These are phyloP conservation scores for Alnus rubra DNA, from an alignment of 306 rosid species.

Conservation along the genomic window DNA sequence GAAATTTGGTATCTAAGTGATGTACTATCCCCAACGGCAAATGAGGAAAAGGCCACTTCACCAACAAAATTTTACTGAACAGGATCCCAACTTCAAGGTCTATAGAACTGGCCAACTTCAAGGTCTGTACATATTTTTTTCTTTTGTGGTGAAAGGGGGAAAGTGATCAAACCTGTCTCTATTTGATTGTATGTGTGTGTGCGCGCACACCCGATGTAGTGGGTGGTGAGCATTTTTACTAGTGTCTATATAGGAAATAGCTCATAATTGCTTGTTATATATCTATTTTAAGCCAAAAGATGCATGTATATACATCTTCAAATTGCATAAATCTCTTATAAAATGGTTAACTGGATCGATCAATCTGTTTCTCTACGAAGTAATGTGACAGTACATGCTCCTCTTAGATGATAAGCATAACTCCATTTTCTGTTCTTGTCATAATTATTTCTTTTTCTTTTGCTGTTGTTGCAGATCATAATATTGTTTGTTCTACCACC, in stretches of 20 bases:
- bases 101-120: too few relatives aligned
- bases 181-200: background rate
- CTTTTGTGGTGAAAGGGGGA: too few relatives aligned
- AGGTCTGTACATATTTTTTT: too few relatives aligned
- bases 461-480: slow-evolving; percentile 50
- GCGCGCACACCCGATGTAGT: background rate
- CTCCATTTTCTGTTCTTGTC: background rate
- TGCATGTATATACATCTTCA: background rate
- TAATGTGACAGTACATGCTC: background rate
- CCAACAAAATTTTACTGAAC: too few relatives aligned
- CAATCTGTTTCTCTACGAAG: background rate
- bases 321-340: background rate
- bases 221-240: background rate
- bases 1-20: background rate
- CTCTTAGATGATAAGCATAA: background rate
- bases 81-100: too few relatives aligned
- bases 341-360: background rate
- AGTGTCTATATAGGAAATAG: background rate
- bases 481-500: slow-evolving; percentile 45
- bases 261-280: background rate
- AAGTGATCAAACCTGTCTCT: background rate
- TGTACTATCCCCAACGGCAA: background rate
- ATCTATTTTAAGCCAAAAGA: background rate
- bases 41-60: too few relatives aligned
- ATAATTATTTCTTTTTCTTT: slow-evolving; percentile 13